phyloP scores from a whole-genome alignment of 2,329 filamentous ascomycete species.

The Cryphonectria japonica region DNA sequence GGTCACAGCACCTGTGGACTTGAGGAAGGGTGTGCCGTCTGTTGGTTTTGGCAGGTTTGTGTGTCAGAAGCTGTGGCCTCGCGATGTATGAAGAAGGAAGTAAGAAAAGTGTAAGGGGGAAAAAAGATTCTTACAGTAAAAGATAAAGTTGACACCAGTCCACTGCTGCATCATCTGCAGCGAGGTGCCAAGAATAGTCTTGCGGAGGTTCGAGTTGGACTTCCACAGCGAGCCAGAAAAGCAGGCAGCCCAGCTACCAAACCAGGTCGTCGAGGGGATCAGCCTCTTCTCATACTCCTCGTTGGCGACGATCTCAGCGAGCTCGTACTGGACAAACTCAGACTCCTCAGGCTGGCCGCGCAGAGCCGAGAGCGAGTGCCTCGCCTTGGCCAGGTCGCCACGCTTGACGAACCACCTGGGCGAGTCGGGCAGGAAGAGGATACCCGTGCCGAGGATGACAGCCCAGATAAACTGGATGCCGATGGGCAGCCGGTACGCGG shows the following conservation, averaged over 20 bases:
- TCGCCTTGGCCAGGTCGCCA: slow-evolving; percentile 63
- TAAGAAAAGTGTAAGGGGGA: too few relatives aligned
- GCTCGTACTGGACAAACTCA: slow-evolving; percentile 68
- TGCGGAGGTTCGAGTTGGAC: slow-evolving; percentile 60
- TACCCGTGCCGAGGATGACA: slow-evolving; percentile 42
- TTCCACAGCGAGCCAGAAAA: slow-evolving; percentile 59
- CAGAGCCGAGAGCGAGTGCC: slow-evolving; percentile 59
- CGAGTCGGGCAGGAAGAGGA: slow-evolving; percentile 58
- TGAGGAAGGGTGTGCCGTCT: slow-evolving; percentile 69
- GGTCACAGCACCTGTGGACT: slow-evolving; percentile 34
- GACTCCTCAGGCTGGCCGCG: slow-evolving; percentile 69
- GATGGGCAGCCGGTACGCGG: slow-evolving; percentile 74
- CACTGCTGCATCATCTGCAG: slow-evolving; percentile 65
- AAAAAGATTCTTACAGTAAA: slow-evolving; percentile 53
- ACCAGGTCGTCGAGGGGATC: slow-evolving; percentile 60
- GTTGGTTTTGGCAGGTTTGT: not conserved
- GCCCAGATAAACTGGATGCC: slow-evolving; percentile 65
- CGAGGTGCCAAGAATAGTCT: slow-evolving; percentile 59
- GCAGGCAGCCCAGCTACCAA: slow-evolving; percentile 63
- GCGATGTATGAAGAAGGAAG: not conserved
- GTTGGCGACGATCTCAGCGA: slow-evolving; percentile 76
- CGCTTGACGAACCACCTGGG: slow-evolving; percentile 75
- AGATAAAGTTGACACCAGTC: slow-evolving; percentile 70
- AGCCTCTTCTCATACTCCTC: slow-evolving; percentile 68
- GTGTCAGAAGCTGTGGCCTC: not conserved